phyloP scores from a whole-genome alignment of 163 green algal genomes.

The Picocystis sp. region DNA sequence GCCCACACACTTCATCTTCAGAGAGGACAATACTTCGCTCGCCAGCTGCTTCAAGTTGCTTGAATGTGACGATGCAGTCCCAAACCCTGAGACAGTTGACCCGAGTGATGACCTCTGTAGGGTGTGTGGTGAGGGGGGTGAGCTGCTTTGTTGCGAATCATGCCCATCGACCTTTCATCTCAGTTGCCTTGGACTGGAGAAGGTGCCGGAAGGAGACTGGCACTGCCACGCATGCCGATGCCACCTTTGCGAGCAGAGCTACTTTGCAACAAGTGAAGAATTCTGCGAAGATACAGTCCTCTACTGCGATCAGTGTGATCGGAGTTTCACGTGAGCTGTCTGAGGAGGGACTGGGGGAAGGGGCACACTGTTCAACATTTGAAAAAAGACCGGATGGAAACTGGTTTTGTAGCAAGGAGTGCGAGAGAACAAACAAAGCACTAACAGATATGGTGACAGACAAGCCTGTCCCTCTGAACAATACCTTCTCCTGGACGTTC shows the following conservation, averaged over 20 bases:
- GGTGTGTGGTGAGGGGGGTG: constrained; percentile 31
- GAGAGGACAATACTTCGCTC: too few species aligned
- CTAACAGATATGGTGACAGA: too few species aligned
- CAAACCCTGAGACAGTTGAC: too few species aligned
- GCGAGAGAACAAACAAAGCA: background rate
- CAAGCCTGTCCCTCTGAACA: too few species aligned
- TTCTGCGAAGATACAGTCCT: constrained; percentile 79
- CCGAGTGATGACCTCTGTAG: constrained; percentile 16
- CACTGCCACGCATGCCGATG: constrained; percentile 17
- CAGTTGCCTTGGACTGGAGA: constrained; percentile 26
- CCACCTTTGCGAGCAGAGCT: constrained; percentile 25
- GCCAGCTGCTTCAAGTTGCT: too few species aligned
- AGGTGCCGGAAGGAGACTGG: constrained; percentile 19
- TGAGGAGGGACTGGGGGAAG: background rate
- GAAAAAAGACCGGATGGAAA: constrained; percentile 15
- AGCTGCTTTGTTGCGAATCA: constrained; percentile 50
- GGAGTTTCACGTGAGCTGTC: constrained; percentile 70
- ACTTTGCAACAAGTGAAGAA: constrained; percentile 54
- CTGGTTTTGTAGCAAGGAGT: constrained; percentile 18
- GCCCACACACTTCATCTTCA: too few species aligned
- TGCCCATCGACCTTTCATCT: constrained; percentile 40
- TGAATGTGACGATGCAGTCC: too few species aligned
- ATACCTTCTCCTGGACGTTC: too few species aligned
- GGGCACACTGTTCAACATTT: background rate
- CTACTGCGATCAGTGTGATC: constrained; percentile 90